Percentiles rank a stretch among this genome's conserved stretches.
Evolutionary conservation across 108 stramenopile species (phyloP).

Genomic region (Fragilariopsis cylindrus): DNA sequence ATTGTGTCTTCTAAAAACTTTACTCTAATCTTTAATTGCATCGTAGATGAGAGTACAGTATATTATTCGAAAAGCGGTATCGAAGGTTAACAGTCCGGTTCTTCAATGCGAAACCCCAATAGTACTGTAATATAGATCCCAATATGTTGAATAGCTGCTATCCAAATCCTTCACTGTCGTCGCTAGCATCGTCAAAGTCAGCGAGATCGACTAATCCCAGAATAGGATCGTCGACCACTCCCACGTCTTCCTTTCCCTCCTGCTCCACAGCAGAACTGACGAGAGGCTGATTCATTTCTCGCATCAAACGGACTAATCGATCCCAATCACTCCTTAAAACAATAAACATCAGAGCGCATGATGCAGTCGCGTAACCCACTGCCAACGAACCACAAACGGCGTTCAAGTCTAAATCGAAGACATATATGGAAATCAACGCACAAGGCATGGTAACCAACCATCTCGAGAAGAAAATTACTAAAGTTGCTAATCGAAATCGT

Average conservation of each 20-base stretch:
- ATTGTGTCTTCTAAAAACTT: too few species aligned
- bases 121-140: background rate
- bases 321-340: conserved; percentile 58
- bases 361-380: conserved; percentile 54
- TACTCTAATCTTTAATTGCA: too few species aligned
- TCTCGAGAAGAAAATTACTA: conserved; percentile 43
- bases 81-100: too few species aligned
- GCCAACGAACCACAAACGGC: conserved; percentile 47
- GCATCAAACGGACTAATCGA: conserved; percentile 33
- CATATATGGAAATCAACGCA: conserved; percentile 45
- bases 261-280: background rate
- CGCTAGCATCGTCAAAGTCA: conserved; percentile 32
- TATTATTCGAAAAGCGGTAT: too few species aligned
- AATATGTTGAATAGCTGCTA: background rate
- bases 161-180: conserved; percentile 34
- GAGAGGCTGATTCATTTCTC: conserved; percentile 21
- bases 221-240: conserved; percentile 1
- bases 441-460: conserved; percentile 65
- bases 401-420: conserved; percentile 40
- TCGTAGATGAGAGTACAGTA: too few species aligned
- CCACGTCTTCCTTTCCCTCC: conserved; percentile 13
- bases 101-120: background rate
- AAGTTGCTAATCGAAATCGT: conserved; percentile 55
- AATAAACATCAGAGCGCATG: conserved; percentile 37
- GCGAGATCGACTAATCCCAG: conserved; percentile 12